phyloP scores from a whole-genome alignment of 768 basidiomycete species.

The Russula sp. region DNA sequence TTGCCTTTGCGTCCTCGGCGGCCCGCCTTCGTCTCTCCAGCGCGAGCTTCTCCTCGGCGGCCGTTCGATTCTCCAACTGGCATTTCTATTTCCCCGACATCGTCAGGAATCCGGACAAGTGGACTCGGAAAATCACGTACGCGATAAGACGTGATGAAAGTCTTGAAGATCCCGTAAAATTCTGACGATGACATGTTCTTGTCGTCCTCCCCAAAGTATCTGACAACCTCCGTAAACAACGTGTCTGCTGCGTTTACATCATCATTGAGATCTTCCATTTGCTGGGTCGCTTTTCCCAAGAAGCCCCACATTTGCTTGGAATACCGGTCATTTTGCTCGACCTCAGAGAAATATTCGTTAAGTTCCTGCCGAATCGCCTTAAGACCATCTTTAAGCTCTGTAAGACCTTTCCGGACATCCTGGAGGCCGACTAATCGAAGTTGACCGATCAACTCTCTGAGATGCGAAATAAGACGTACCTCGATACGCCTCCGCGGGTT shows the following conservation, averaged over 20 bases:
- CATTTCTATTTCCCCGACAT: constrained; percentile 61
- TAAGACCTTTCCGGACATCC: constrained; percentile 73
- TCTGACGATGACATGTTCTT: constrained; percentile 81
- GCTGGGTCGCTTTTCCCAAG: constrained; percentile 63
- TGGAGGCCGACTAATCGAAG: constrained; percentile 64
- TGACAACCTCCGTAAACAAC: constrained; percentile 77
- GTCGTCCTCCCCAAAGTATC: constrained; percentile 91
- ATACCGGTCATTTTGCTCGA: constrained; percentile 68
- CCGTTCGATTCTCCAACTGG: constrained; percentile 68
- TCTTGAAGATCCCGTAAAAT: constrained; percentile 97
- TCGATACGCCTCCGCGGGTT: constrained; percentile 89
- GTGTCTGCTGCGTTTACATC: constrained; percentile 82
- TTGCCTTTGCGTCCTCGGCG: constrained; percentile 55
- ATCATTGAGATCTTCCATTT: constrained; percentile 80
- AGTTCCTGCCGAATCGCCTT: constrained; percentile 76
- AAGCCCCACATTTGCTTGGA: constrained; percentile 92
- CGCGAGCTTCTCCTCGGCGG: constrained; percentile 63
- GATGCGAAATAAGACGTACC: constrained; percentile 34
- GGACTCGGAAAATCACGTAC: constrained; percentile 35
- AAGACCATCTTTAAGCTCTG: constrained; percentile 70
- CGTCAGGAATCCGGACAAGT: constrained; percentile 5
- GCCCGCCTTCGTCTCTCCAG: constrained; percentile 64
- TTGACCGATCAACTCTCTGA: constrained; percentile 8
- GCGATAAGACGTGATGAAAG: constrained; percentile 90
- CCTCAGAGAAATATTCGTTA: constrained; percentile 69